Evolutionary conservation across 805 yeast genomes (phyloP).

Genomic region (Myxozyma sirexii): DNA sequence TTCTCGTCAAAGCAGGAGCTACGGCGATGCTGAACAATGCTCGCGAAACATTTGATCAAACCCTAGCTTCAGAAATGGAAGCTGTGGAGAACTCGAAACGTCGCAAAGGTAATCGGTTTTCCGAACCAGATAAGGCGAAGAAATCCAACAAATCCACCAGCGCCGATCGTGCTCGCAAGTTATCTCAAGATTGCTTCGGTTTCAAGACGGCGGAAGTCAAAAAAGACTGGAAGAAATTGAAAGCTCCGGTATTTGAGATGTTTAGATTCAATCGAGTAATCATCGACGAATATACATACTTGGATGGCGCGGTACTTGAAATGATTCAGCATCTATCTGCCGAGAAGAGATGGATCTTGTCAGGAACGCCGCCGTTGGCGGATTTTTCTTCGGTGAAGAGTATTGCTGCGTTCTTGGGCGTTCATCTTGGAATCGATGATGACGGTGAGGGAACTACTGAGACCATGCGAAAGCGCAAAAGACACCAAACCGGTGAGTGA

Average conservation of each 20-base stretch:
- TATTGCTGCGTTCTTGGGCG: constrained; percentile 16
- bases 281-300: constrained; percentile 20
- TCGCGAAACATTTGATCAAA: background rate
- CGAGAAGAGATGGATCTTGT: constrained; percentile 10
- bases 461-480: constrained; percentile 9
- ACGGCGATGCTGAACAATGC: background rate
- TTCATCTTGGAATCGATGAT: constrained; percentile 20
- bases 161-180: background rate
- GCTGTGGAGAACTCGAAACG: background rate
- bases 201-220: background rate
- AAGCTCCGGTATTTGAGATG: constrained; percentile 14
- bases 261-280: constrained; percentile 16
- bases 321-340: constrained; percentile 13
- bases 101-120: background rate
- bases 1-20: constrained; percentile 3
- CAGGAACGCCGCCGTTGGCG: constrained; percentile 18
- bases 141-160: background rate
- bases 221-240: constrained; percentile 15
- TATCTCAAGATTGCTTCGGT: constrained; percentile 5
- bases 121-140: background rate
- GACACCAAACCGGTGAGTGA: constrained; percentile 12
- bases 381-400: constrained; percentile 16
- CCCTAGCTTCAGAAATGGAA: background rate
- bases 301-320: constrained; percentile 12
- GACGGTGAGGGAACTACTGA: constrained; percentile 8